Percentiles rank a stretch among this genome's conserved stretches.
phyloP scores from a whole-genome alignment of 2,329 filamentous ascomycete genomes.

The Pseudogymnoascus sp. region DNA sequence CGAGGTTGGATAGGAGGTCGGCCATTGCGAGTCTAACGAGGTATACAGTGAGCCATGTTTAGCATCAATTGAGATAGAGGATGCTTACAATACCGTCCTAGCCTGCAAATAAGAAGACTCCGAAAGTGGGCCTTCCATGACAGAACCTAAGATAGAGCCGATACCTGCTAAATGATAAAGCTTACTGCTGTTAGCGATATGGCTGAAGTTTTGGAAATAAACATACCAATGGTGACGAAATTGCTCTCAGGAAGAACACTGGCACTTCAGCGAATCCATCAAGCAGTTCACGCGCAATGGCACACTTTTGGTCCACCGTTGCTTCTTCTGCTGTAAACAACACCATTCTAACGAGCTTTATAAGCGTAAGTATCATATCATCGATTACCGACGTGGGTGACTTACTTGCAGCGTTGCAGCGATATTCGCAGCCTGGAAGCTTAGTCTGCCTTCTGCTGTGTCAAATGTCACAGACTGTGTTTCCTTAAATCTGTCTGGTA shows the following conservation, averaged over 20 bases:
- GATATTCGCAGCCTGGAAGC: conserved; percentile 45
- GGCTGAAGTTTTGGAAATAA: not conserved
- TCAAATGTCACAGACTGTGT: conserved; percentile 23
- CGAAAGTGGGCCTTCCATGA: conserved; percentile 30
- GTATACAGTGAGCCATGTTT: not conserved
- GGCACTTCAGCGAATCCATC: conserved; percentile 37
- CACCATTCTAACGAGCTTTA: conserved; percentile 42
- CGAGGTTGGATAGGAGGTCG: conserved; percentile 38
- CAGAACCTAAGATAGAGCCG: conserved; percentile 41
- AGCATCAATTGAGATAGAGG: not conserved
- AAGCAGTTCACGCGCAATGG: conserved; percentile 39
- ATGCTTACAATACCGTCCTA: conserved; percentile 32
- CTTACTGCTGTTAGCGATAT: not conserved
- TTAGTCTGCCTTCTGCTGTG: conserved; percentile 33
- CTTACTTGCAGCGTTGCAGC: conserved; percentile 32
- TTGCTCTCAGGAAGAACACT: conserved; percentile 38
- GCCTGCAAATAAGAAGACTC: conserved; percentile 24
- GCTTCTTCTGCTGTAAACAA: conserved; percentile 33
- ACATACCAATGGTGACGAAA: conserved; percentile 37
- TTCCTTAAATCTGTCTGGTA: conserved; percentile 19
- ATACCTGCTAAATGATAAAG: conserved; percentile 43
- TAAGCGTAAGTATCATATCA: conserved; percentile 1
- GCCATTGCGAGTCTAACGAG: conserved; percentile 33
- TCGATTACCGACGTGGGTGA: not conserved
- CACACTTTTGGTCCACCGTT: conserved; percentile 38